Base-by-base conservation (phyloP, 2,329 filamentous ascomycete species). In the Phaeosphaeria sp. region DNA sequence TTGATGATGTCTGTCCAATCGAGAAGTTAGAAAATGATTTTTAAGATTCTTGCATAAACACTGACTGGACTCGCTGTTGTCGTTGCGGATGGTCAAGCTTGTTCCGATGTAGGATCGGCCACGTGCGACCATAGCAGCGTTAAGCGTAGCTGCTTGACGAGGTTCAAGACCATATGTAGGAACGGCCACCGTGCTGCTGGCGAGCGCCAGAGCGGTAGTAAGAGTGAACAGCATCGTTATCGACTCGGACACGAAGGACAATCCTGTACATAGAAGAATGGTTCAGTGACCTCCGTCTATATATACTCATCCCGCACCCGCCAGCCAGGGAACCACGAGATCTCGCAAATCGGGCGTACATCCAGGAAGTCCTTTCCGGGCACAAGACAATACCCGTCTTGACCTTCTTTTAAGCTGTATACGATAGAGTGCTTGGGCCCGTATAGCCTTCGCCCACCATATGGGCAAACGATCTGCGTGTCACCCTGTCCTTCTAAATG, bases 31-130 rank as follows among this genome's bases (percentile, higher is more conserved):
- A n/a, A n/a, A n/a, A n/a, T n/a, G n/a, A n/a, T n/a, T n/a, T n/a
- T n/a, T n/a, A n/a, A n/a, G n/a, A n/a, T n/a, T n/a, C n/a, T n/a
- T n/a, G n/a, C n/a, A 5, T 27, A 9, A 27, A 5, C 25, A 27
- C 25, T 27, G 25, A 27, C 25, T 67, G 25, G 63, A 59, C 56
- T 71, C 68, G 0, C 58, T 56, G 60, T 72, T 74, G 63, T 75
- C 73, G 52, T 61, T 66, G 33, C 73, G 71, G 50, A 77, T 69
- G 2, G 74, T 77, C 25, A 77, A 50, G 9, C 74, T 73, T 13
- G 74, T 77, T 41, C 75, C 75, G 23, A 77, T 72, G 58, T 73
- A 77, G 3, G 60, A 60, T n/a, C 73, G 72, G 15, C 72, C 72
- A 47, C 62, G 61, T 10, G 67, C 56, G 7, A 59, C 52, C 11